Evolutionary conservation across 2,329 filamentous ascomycete genomes (phyloP).

Genomic region (Neonectria coccinea): DNA sequence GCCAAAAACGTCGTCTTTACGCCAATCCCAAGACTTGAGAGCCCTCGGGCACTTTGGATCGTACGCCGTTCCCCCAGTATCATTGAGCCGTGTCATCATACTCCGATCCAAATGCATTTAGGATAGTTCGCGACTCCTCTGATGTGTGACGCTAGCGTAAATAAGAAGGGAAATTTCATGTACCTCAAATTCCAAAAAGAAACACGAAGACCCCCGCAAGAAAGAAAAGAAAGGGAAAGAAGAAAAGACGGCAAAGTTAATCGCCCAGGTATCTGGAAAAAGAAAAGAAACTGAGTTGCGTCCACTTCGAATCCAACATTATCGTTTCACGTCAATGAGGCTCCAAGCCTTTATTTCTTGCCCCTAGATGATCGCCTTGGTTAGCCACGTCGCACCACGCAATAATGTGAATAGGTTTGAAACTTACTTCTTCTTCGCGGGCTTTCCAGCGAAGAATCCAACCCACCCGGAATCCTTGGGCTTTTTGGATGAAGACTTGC

Average conservation of each 20-base stretch:
- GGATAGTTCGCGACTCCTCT: constrained; percentile 42
- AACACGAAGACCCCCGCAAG: constrained; percentile 31
- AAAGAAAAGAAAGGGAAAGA: constrained; percentile 32
- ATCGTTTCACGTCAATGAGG: constrained; percentile 35
- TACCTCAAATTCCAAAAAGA: constrained; percentile 26
- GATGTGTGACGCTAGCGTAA: constrained; percentile 42
- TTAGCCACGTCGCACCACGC: constrained; percentile 20
- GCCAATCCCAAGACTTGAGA: constrained; percentile 35
- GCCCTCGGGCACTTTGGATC: constrained; percentile 38
- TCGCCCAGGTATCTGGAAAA: constrained; percentile 45
- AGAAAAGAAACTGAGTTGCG: constrained; percentile 36
- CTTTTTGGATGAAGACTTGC: constrained; percentile 42
- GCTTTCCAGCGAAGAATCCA: constrained; percentile 47
- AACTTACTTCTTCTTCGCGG: constrained; percentile 49
- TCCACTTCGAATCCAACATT: constrained; percentile 34
- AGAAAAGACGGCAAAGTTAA: constrained; percentile 16
- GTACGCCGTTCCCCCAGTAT: constrained; percentile 38
- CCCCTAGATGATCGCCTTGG: constrained; percentile 22
- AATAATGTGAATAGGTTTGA: neutral
- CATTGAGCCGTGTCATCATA: constrained; percentile 43
- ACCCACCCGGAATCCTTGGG: constrained; percentile 33
- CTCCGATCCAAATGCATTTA: constrained; percentile 48
- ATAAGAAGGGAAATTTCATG: constrained; percentile 26
- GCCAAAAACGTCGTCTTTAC: constrained; percentile 40
- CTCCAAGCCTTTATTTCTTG: constrained; percentile 39